Percentiles rank a stretch among this genome's conserved stretches.
Evolutionary conservation across 768 basidiomycete genomes (phyloP).

Genomic region (Leccinum fibrillosum): DNA sequence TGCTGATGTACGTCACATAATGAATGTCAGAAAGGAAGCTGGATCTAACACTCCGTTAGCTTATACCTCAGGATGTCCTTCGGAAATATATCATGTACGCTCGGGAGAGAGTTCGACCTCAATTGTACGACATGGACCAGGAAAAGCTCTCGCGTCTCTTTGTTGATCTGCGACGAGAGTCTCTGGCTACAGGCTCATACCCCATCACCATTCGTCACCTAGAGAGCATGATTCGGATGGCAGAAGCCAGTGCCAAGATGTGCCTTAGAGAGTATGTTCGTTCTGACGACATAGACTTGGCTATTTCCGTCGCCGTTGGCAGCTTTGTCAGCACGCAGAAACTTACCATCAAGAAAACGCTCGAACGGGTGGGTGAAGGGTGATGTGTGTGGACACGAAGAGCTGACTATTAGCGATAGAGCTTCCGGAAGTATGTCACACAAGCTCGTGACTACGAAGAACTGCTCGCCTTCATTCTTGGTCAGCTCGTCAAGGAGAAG

Average conservation of each 20-base stretch:
- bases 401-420: slow-evolving; percentile 42
- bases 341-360: slow-evolving; percentile 96
- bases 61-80: slow-evolving; percentile 94
- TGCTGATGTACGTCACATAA: slow-evolving; percentile 69
- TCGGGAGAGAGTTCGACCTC: slow-evolving; percentile 87
- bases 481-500: slow-evolving; percentile 89
- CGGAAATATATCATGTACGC: slow-evolving; percentile 99
- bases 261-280: slow-evolving; percentile 94
- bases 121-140: slow-evolving; percentile 92
- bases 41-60: slow-evolving; percentile 42
- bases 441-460: slow-evolving; percentile 97
- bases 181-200: slow-evolving; percentile 95
- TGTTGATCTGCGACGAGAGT: slow-evolving; percentile 93
- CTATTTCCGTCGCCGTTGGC: slow-evolving; percentile 91
- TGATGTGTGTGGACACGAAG: background rate
- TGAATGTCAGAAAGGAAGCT: background rate
- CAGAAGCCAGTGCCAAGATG: slow-evolving; percentile 99
- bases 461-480: slow-evolving; percentile 89
- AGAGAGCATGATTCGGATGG: slow-evolving; percentile 99
- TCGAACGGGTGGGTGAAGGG: slow-evolving; percentile 67
- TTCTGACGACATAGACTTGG: slow-evolving; percentile 93
- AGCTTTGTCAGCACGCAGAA: slow-evolving; percentile 98
- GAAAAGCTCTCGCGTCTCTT: slow-evolving; percentile 94
- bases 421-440: slow-evolving; percentile 96
- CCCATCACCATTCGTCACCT: slow-evolving; percentile 97